These are phyloP conservation scores for Pilaira anomala DNA, from an alignment of 192 early-diverging fungal species.

Conservation along the genomic window DNA sequence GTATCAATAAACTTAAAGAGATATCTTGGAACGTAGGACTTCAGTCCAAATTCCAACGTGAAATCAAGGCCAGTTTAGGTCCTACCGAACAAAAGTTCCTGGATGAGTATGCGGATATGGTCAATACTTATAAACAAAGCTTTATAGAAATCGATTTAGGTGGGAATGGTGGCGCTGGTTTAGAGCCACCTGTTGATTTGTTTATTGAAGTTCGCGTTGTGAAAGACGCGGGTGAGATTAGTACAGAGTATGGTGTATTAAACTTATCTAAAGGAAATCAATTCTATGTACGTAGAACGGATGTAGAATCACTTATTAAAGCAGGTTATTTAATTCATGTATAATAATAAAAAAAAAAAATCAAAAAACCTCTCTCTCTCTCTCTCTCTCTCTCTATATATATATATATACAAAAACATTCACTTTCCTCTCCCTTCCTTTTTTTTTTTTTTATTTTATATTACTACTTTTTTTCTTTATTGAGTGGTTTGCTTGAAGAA, in stretches of 20 bases:
- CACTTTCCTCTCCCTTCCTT: too few species aligned
- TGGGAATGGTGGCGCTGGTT: constrained; percentile 59
- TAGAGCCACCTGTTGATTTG: constrained; percentile 85
- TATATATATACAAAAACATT: too few species aligned
- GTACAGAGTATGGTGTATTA: constrained; percentile 81
- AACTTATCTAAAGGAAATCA: constrained; percentile 77
- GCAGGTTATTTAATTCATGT: constrained; percentile 84
- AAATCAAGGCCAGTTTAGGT: constrained; percentile 31
- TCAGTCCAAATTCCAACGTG: constrained; percentile 23
- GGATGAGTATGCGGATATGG: constrained; percentile 57
- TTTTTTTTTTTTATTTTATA: neutral
- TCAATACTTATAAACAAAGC: constrained; percentile 64
- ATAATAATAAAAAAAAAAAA: neutral
- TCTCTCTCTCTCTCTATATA: too few species aligned
- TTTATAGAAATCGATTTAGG: constrained; percentile 72
- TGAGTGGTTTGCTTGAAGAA: constrained; percentile 35
- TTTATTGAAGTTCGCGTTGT: constrained; percentile 90
- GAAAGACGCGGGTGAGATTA: constrained; percentile 86
- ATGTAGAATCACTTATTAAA: constrained; percentile 86
- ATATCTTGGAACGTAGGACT: constrained; percentile 56
- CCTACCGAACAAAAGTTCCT: constrained; percentile 60
- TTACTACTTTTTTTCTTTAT: neutral
- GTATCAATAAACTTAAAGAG: constrained; percentile 65
- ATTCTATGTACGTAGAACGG: constrained; percentile 80
- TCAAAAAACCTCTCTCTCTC: neutral